Evolutionary conservation across 139 green algal genomes (phyloP).

Genomic region (Eudorina sp.): DNA sequence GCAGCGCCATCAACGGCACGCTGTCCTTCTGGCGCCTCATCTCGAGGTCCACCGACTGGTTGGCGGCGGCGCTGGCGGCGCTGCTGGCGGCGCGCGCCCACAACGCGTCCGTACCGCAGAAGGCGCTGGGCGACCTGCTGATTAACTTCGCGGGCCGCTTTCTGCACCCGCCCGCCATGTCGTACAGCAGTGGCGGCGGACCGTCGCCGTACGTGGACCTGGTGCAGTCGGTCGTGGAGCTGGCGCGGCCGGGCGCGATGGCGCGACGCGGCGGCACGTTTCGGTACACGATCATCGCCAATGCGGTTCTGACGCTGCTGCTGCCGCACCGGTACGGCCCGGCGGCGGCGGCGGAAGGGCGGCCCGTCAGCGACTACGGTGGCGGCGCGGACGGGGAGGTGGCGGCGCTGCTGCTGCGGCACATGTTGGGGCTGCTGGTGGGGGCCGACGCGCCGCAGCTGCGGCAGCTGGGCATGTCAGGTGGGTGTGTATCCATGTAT

Average conservation of each 20-base stretch:
- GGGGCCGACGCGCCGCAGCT: slow-evolving; percentile 65
- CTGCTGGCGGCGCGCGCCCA: slow-evolving; percentile 62
- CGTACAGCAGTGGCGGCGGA: background rate
- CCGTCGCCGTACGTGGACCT: background rate
- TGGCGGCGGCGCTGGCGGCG: slow-evolving; percentile 53
- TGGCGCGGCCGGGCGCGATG: slow-evolving; percentile 14
- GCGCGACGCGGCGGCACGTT: slow-evolving; percentile 52
- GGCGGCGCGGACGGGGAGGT: background rate
- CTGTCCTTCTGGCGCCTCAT: slow-evolving; percentile 54
- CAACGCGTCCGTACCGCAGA: slow-evolving; percentile 58
- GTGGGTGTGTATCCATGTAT: background rate
- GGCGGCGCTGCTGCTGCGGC: background rate
- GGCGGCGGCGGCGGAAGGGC: background rate
- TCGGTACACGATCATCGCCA: slow-evolving; percentile 74
- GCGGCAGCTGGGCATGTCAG: slow-evolving; percentile 58
- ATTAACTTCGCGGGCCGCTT: slow-evolving; percentile 56
- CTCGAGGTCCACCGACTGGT: slow-evolving; percentile 36
- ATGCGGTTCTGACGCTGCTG: slow-evolving; percentile 71
- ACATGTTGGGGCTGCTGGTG: slow-evolving; percentile 60
- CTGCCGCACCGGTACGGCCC: slow-evolving; percentile 51
- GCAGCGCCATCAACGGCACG: slow-evolving; percentile 45
- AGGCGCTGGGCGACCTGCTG: slow-evolving; percentile 58
- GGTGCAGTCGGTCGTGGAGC: background rate
- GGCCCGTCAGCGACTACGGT: background rate
- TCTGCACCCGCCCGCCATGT: slow-evolving; percentile 57